Evolutionary conservation across 169 alveolate species (phyloP), one percentile per base, ranked within the genome.

Genomic region (Plasmodium inui): DNA sequence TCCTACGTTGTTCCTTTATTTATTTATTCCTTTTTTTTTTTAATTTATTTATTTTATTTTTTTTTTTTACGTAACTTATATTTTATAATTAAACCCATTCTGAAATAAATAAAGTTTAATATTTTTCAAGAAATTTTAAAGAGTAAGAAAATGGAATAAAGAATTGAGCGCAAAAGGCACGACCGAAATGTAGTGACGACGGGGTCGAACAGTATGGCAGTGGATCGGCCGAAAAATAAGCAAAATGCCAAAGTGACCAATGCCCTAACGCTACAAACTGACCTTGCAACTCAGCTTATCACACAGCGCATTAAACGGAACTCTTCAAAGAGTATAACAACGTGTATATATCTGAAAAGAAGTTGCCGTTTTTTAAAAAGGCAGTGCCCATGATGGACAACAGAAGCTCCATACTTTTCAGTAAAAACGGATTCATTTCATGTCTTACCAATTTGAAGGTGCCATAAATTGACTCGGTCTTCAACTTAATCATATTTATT

Each of bases 391-490:
- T 37, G 72, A 91, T 41, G 57, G 30, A 12, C 73, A 91, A 91
- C 67, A 81, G 74, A n/a, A 91, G 57, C 46, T 91, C 84, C 82
- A 91, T 14, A 71, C 41, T 81, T 82, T 82, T 80, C 28, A 81
- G 84, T 26, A 91, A 30, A 82, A 91, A 91, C 28, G 95, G 95
- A 44, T 91, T 91, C 22, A 81, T 78, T 82, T 91, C 92, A 91
- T 72, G 30, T 82, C 61, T 91, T 82, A 74, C 78, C 76, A 82
- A 91, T 71, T 70, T 30, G 74, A 91, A 81, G 17, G 34, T 70
- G 32, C 74, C 30, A 78, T 50, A 91, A 80, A 82, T 91, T 22
- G 28, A 50, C 30, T 28, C 37, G 9, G 37, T 26, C 41, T 70
- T 80, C 53, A 37, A 32, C 73, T 91, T 80, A 12, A 91, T 82